Conservation (phyloP, 2,329 filamentous ascomycete species). For the Aspergillus melleus region DNA sequence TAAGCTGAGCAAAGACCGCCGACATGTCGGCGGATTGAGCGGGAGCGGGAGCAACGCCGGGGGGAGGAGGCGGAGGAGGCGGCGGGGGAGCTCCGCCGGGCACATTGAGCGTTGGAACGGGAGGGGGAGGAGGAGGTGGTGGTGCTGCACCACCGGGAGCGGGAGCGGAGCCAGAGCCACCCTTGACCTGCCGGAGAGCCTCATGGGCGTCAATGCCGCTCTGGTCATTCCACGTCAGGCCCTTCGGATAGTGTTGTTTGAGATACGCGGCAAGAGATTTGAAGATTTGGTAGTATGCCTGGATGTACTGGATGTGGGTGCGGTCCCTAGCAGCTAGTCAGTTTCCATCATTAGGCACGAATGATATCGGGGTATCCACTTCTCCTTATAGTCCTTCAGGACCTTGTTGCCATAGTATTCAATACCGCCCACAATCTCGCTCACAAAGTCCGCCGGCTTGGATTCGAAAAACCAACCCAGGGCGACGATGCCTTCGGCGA, state of each 20-base stretch:
- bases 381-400: constrained; percentile 84
- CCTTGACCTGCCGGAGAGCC: constrained; percentile 59
- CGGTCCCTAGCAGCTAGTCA: constrained; percentile 60
- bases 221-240: constrained; percentile 82
- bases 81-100: constrained; percentile 61
- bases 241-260: constrained; percentile 76
- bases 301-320: constrained; percentile 82
- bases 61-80: constrained; percentile 67
- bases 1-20: constrained; percentile 89
- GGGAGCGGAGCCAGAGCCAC: constrained; percentile 35
- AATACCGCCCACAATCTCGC: constrained; percentile 77
- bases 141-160: constrained; percentile 38
- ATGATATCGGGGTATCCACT: constrained; percentile 47
- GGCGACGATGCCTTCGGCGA: constrained; percentile 85
- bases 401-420: constrained; percentile 96
- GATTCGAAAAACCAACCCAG: constrained; percentile 87
- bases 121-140: constrained; percentile 53
- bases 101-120: constrained; percentile 47
- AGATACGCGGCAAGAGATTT: constrained; percentile 80
- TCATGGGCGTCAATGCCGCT: constrained; percentile 72
- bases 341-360: constrained; percentile 1
- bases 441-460: constrained; percentile 82
- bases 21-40: constrained; percentile 65
- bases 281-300: constrained; percentile 89
- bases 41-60: constrained; percentile 47